A percentile compares a stretch with the other conserved stretches of the same genome.
phyloP scores from a whole-genome alignment of 148 eudicot species.

The Mesembryanthemum crystallinum region DNA sequence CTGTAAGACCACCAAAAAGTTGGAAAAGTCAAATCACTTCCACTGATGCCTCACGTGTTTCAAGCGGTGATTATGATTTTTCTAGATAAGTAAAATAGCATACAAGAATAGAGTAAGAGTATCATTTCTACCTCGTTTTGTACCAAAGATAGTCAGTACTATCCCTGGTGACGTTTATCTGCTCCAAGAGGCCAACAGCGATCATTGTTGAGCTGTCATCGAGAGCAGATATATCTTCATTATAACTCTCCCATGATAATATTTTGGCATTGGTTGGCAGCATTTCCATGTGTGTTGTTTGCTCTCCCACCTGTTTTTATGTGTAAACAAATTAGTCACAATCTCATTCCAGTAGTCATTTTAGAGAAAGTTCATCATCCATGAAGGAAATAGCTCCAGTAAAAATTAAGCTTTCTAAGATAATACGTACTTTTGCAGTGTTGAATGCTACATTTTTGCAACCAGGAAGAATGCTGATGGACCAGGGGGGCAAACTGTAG shows the following conservation, averaged over 20 bases:
- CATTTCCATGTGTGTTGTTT: conserved; percentile 80
- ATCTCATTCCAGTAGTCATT: background rate
- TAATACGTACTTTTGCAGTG: conserved; percentile 76
- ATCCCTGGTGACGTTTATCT: conserved; percentile 89
- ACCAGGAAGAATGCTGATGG: conserved; percentile 96
- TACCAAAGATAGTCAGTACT: conserved; percentile 92
- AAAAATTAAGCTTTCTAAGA: conserved; percentile 1
- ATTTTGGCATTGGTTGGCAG: conserved; percentile 46
- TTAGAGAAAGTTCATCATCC: background rate
- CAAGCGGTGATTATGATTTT: background rate
- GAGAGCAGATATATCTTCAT: conserved; percentile 58
- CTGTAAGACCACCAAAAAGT: conserved; percentile 34
- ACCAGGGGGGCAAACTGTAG: conserved; percentile 94
- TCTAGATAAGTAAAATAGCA: background rate
- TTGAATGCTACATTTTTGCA: conserved; percentile 86
- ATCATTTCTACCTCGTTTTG: conserved; percentile 64
- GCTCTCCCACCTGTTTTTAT: conserved; percentile 74
- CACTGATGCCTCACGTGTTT: background rate
- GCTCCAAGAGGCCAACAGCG: conserved; percentile 77
- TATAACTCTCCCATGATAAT: conserved; percentile 75
- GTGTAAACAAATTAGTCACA: conserved; percentile 2
- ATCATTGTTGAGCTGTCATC: conserved; percentile 55
- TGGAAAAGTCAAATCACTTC: background rate
- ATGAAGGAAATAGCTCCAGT: background rate
- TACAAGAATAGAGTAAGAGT: background rate